Evolutionary conservation across 2,329 filamentous ascomycete genomes (phyloP), one percentile per base, ranked within the genome.

Genomic region (Pyricularia sp.): DNA sequence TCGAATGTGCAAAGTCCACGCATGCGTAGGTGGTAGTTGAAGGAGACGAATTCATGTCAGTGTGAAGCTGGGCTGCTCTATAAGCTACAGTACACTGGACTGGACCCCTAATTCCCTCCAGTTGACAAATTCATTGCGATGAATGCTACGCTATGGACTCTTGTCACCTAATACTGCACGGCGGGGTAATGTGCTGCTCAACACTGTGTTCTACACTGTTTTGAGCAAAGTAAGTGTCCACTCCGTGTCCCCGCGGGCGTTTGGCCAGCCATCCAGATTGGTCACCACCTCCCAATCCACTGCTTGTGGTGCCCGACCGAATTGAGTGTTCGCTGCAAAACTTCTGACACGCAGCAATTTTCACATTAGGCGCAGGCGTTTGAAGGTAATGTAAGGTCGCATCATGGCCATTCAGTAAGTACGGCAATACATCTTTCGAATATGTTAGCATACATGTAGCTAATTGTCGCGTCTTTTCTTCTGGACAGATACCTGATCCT

Each of bases 401-500:
- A 78, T 72, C 73, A 85, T 85, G 83, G 81, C 83, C 69, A 84
- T 85, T 77, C 80, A 84, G 83, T 85, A 82, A 73, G 81, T 70
- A 65, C 58, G n/a, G 64, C 66, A 66, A 69, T 28, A 63, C 31
- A 31, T n/a, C 31, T 28, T 28, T 6, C 7, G 9, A 28, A n/a
- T 65, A 25, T 7, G n/a, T 23, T 3, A 66, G 12, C 20, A 50
- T 42, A 17, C 33, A 42, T 33, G 30, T 12, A 20, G 33, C 33
- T 66, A 36, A 36, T 25, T 30, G 23, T 25, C 2, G 2, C 10
- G 3, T 26, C n/a, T 65, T 20, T 31, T n/a, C n/a, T 17, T 33
- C 28, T n/a, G 17, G 9, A 36, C 76, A 98, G 95, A 84, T 99
- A 99, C 80, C 85, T 99, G 75, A 98, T 99, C 80, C 88, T 99